phyloP scores from a whole-genome alignment of 768 basidiomycete genomes.

The Dacryopinax spathularia region DNA sequence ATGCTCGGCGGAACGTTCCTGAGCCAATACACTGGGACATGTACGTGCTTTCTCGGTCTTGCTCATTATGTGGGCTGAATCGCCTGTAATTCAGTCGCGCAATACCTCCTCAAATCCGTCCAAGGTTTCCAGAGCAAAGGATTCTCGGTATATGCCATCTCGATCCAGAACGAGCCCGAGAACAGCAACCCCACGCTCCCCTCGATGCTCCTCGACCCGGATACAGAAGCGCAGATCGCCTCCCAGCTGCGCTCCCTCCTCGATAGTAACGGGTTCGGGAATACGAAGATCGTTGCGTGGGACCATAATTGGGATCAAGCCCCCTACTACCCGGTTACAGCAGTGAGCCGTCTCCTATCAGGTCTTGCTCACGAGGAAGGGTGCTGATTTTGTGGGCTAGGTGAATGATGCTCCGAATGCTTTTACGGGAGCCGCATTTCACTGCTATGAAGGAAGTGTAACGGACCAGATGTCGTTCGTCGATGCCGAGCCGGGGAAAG shows the following conservation, averaged over 20 bases:
- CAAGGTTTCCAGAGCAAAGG: constrained; percentile 54
- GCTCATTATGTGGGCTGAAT: background rate
- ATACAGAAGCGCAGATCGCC: constrained; percentile 46
- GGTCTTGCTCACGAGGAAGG: background rate
- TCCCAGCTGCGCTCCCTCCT: constrained; percentile 41
- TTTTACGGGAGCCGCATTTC: constrained; percentile 47
- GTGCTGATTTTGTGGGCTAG: constrained; percentile 4
- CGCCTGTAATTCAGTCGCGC: constrained; percentile 39
- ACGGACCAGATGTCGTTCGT: constrained; percentile 43
- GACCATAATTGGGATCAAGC: constrained; percentile 68
- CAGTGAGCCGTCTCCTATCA: constrained; percentile 24
- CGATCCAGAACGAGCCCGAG: constrained; percentile 45
- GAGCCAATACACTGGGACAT: background rate
- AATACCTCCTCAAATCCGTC: constrained; percentile 55
- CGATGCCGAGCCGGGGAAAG: constrained; percentile 41
- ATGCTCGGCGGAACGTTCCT: constrained; percentile 8
- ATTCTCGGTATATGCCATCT: constrained; percentile 46
- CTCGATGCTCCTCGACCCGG: constrained; percentile 40
- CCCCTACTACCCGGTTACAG: constrained; percentile 43
- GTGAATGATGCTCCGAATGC: constrained; percentile 9
- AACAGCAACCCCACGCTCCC: constrained; percentile 56
- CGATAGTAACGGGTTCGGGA: constrained; percentile 44
- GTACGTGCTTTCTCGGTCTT: background rate
- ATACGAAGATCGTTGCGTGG: constrained; percentile 49
- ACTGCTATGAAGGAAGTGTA: constrained; percentile 51